These are phyloP conservation scores for Podila verticillata DNA, from an alignment of 192 early-diverging fungal genomes.

Conservation along the genomic window DNA sequence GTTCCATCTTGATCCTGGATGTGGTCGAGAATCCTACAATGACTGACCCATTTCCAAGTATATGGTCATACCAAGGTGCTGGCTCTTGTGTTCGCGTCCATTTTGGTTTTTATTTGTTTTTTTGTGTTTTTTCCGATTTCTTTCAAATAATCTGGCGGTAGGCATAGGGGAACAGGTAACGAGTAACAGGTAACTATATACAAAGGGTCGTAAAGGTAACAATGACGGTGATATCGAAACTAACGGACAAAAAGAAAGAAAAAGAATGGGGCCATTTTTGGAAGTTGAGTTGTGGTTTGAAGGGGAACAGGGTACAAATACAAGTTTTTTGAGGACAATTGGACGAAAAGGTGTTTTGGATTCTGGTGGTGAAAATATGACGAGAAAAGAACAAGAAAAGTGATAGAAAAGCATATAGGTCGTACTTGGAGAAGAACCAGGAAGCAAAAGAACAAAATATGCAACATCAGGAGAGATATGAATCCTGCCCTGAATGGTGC, in stretches of 20 bases:
- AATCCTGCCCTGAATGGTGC: too few species aligned
- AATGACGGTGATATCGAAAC: too few species aligned
- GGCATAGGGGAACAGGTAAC: too few species aligned
- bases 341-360: neutral
- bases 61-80: too few species aligned
- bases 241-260: too few species aligned
- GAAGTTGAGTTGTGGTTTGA: neutral
- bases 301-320: slow-evolving; percentile 1
- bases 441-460: slow-evolving; percentile 1
- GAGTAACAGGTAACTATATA: neutral
- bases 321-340: slow-evolving; percentile 4
- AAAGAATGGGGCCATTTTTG: too few species aligned
- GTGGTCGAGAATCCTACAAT: too few species aligned
- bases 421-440: too few species aligned
- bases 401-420: too few species aligned
- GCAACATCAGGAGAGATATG: slow-evolving; percentile 25
- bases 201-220: neutral
- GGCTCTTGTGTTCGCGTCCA: neutral
- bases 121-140: neutral
- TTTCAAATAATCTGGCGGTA: neutral
- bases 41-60: too few species aligned
- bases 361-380: neutral
- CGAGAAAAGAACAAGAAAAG: too few species aligned
- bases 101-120: neutral
- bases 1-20: too few species aligned